A percentile compares a stretch with the other conserved stretches of the same genome.
Evolutionary conservation across 352 stramenopile genomes (phyloP).

Genomic region (Globisporangium cystogenes): DNA sequence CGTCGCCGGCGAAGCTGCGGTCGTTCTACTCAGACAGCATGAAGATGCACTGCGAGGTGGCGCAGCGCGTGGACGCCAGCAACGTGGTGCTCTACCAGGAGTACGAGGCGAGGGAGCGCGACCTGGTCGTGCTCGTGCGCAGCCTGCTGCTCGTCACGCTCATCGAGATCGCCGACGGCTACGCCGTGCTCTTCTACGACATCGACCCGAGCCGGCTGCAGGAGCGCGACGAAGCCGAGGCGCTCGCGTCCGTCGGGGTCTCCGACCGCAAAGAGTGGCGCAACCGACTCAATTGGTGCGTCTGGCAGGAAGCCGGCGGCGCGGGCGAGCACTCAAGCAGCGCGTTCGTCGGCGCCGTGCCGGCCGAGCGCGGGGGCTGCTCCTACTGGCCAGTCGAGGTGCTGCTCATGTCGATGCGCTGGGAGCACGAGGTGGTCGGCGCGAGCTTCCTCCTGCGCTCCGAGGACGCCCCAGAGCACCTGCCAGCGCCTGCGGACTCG

Average conservation of each 20-base stretch:
- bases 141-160: constrained; percentile 29
- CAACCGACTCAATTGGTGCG: constrained; percentile 24
- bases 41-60: constrained; percentile 26
- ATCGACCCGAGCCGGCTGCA: constrained; percentile 20
- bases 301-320: constrained; percentile 12
- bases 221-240: constrained; percentile 15
- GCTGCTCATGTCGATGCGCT: constrained; percentile 17
- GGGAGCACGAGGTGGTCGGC: constrained; percentile 12
- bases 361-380: constrained; percentile 10
- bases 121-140: constrained; percentile 18
- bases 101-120: constrained; percentile 20
- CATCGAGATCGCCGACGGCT: constrained; percentile 26
- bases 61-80: constrained; percentile 24
- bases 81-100: constrained; percentile 35
- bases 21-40: constrained; percentile 25
- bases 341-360: constrained; percentile 18
- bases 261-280: constrained; percentile 16
- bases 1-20: constrained; percentile 15
- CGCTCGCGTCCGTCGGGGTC: constrained; percentile 14
- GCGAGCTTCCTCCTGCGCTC: constrained; percentile 7
- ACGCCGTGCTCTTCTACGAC: constrained; percentile 30
- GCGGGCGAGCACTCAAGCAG: constrained; percentile 9
- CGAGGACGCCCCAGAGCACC: constrained; percentile 4
- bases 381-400: constrained; percentile 24
- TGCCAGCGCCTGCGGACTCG: background rate